Evolutionary conservation across 257 asterid species (phyloP).

Genomic region (Dorcoceras hygrometricum): DNA sequence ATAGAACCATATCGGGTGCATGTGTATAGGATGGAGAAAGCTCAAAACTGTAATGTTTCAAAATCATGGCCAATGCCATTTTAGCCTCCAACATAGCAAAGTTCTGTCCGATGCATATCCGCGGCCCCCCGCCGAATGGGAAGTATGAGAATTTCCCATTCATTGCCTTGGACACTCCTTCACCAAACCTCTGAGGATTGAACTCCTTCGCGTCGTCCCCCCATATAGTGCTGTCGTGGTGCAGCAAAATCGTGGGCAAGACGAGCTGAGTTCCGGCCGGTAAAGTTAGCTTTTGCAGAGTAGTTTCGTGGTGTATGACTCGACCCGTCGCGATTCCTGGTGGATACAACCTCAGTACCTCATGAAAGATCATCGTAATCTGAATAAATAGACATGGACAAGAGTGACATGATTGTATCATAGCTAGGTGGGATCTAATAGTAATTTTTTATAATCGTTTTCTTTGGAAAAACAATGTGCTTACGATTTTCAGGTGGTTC

Average conservation of each 20-base stretch:
- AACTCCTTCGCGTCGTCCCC: constrained; percentile 57
- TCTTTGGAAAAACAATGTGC: too few species aligned
- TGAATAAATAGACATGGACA: too few species aligned
- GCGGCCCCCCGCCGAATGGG: constrained; percentile 39
- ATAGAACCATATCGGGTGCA: constrained; percentile 25
- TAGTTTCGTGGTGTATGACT: constrained; percentile 24
- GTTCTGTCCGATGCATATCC: constrained; percentile 35
- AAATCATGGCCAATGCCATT: constrained; percentile 34
- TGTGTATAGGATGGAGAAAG: constrained; percentile 36
- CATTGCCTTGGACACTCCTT: constrained; percentile 32
- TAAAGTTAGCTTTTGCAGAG: constrained; percentile 31
- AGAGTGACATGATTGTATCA: too few species aligned
- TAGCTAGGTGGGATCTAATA: neutral
- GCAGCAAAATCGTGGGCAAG: constrained; percentile 35
- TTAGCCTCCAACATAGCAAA: constrained; percentile 35
- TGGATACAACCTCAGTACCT: constrained; percentile 54
- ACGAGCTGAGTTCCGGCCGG: constrained; percentile 39
- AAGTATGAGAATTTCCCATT: constrained; percentile 12
- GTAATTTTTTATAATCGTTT: too few species aligned
- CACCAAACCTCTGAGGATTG: constrained; percentile 43
- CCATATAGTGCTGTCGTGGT: constrained; percentile 44
- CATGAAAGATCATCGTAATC: constrained; percentile 53
- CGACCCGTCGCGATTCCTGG: constrained; percentile 28
- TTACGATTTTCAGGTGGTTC: constrained; percentile 43
- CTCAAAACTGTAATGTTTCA: constrained; percentile 28